Conservation (phyloP, 345 rosid species). For the Populus simonii region DNA sequence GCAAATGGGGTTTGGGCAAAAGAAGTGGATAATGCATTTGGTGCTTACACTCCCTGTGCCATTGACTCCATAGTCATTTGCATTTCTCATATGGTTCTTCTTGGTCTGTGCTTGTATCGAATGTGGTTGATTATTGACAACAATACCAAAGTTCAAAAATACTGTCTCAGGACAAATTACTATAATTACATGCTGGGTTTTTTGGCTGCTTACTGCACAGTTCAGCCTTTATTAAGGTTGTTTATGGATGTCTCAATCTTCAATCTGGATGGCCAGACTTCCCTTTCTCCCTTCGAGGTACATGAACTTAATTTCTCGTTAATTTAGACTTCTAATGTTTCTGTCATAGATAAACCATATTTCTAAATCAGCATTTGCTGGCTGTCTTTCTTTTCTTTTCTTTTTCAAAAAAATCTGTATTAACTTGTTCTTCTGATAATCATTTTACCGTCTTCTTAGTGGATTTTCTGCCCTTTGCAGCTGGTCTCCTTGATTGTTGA, state of each 20-base stretch:
- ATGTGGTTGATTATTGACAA: conserved; percentile 22
- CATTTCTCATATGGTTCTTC: conserved; percentile 30
- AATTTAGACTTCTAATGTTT: background rate
- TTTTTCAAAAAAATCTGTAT: background rate
- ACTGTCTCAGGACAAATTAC: conserved; percentile 18
- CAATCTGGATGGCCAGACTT: conserved; percentile 22
- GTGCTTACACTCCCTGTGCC: conserved; percentile 34
- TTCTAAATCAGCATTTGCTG: background rate
- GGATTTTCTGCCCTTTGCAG: conserved; percentile 13
- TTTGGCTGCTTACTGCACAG: conserved; percentile 24
- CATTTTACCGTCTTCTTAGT: background rate
- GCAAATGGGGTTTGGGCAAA: conserved; percentile 27
- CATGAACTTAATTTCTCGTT: background rate
- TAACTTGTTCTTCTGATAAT: background rate
- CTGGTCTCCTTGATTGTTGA: conserved; percentile 21
- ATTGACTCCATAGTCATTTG: conserved; percentile 30
- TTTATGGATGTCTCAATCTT: conserved; percentile 24
- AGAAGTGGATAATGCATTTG: conserved; percentile 25
- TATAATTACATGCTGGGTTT: conserved; percentile 26
- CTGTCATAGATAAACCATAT: background rate
- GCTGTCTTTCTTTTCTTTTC: background rate
- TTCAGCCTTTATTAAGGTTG: conserved; percentile 27
- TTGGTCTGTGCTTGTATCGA: conserved; percentile 28
- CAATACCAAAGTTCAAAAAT: conserved; percentile 17
- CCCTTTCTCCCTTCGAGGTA: conserved; percentile 32